Base-by-base conservation (phyloP, 2,329 filamentous ascomycete species). In the Calonectria pauciramosa region DNA sequence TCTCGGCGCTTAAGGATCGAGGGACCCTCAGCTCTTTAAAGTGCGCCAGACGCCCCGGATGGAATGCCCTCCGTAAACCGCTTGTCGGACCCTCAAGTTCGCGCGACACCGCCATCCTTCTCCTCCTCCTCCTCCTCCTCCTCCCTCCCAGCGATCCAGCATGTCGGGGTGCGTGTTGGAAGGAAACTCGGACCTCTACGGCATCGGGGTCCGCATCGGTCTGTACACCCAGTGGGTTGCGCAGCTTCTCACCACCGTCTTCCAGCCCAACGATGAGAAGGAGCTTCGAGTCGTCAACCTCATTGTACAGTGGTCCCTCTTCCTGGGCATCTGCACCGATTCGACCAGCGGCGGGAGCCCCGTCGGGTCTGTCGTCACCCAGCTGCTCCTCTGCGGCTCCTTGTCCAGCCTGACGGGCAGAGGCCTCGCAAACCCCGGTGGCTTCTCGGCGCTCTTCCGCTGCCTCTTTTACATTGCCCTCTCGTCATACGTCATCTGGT, bases 161-260 rank as follows among this genome's bases (percentile, higher is more conserved):
- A 47, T 36, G 38, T 23, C 67, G 14, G 20, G 28, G 47, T 70
- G 68, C 47, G 23, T 32, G 23, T 18, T 70, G 7, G 26, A 52
- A 54, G 68, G 68, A 26, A 70, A 70, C 68, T 23, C 68, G 7
- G 68, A 70, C 34, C 68, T 70, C 56, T 70, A 70, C 28, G 68
- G 68, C 56, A 70, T 70, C 56, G 68, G 68, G 34, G 68, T 70
- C 23, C 34, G 68, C 13, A 23, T 63, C 32, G 68, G 68, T 26
- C 68, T 70, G 16, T 70, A 70, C n/a, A 51, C 56, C 14, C 68
- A 70, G n/a, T 70, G 68, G 68, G 38, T 30, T 9, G 68, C 68
- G 18, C 60, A 60, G 28, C 68, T 70, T 11, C 23, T 70, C 30
- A 23, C 51, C 44, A 70, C 68, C 44, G 28, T 70, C 23, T 70